These are phyloP conservation scores for Coniochaeta ligniaria DNA, from an alignment of 2,329 filamentous ascomycete genomes.

Conservation along the genomic window DNA sequence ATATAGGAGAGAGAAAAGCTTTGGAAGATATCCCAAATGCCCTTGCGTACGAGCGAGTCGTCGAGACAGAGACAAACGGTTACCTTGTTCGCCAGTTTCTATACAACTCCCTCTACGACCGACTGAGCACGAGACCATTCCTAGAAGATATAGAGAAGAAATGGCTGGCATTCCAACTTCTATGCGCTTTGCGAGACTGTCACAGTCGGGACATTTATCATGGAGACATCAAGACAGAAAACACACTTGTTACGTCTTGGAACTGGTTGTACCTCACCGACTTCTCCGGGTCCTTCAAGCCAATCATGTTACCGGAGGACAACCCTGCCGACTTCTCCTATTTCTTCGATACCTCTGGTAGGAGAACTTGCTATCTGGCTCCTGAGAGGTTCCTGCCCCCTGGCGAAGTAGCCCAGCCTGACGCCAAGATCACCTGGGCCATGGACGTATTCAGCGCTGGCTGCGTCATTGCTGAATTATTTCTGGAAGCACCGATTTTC, in stretches of 20 bases:
- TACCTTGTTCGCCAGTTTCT: constrained; percentile 93
- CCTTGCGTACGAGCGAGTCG: constrained; percentile 78
- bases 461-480: constrained; percentile 94
- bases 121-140: constrained; percentile 92
- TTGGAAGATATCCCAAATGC: constrained; percentile 85
- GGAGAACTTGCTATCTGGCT: constrained; percentile 89
- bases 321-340: constrained; percentile 97
- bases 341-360: constrained; percentile 89
- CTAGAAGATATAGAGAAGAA: constrained; percentile 98
- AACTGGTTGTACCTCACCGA: constrained; percentile 99
- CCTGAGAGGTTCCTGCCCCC: constrained; percentile 82
- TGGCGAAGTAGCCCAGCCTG: constrained; percentile 55
- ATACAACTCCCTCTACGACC: constrained; percentile 94
- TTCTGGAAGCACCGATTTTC: constrained; percentile 94
- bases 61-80: constrained; percentile 87
- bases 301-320: constrained; percentile 86
- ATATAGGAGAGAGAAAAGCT: constrained; percentile 67
- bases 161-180: constrained; percentile 92
- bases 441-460: constrained; percentile 99
- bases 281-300: constrained; percentile 94
- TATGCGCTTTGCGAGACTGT: constrained; percentile 88
- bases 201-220: constrained; percentile 87
- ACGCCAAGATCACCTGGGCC: constrained; percentile 67
- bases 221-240: constrained; percentile 98
- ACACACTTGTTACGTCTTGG: constrained; percentile 95